Evolutionary conservation across 2,329 filamentous ascomycete genomes (phyloP), one percentile per base, ranked within the genome.

Genomic region (Dendrostoma leiphaemia): DNA sequence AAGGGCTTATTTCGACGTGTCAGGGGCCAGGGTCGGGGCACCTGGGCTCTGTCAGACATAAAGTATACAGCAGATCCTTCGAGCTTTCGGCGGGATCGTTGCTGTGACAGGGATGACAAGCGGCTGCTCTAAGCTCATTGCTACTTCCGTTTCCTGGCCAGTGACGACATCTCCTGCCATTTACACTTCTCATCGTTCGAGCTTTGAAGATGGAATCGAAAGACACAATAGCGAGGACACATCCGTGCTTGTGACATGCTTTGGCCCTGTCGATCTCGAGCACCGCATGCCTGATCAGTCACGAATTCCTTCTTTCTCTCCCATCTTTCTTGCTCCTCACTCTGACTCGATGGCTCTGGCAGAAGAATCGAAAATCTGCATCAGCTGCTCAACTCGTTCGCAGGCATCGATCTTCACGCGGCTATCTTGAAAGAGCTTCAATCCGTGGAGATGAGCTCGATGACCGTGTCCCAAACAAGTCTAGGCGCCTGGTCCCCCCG

Each of bases 1-100:
- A 49, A 46, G 50, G 54, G 32, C 34, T 31, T 28, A 53, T 47
- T 29, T 37, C 31, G 21, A 31, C 17, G 28, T 13, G 34, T 40
- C 9, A 10, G 23, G 21, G 23, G 32, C 38, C 45, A 54, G 40
- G 46, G n/a, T 19, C 40, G 23, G 15, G 23, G 38, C 19, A 17
- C 31, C 40, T 17, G 15, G 23, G 38, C 19, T 17, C 31, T 46
- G 34, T 31, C 19, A 23, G 35, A 21, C 32, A 51, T 13, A 38
- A n/a, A n/a, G n/a, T n/a, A n/a, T n/a, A n/a, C n/a, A n/a, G n/a
- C n/a, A n/a, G n/a, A n/a, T n/a, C n/a, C n/a, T n/a, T n/a, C n/a
- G n/a, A n/a, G n/a, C n/a, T n/a, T n/a, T n/a, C n/a, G n/a, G 53
- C 34, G 48, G 31, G 31, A 7, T 12, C 31, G 31, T 12, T n/a